Conservation (phyloP, 108 stramenopile genomes). For the Skeletonema costatum region DNA sequence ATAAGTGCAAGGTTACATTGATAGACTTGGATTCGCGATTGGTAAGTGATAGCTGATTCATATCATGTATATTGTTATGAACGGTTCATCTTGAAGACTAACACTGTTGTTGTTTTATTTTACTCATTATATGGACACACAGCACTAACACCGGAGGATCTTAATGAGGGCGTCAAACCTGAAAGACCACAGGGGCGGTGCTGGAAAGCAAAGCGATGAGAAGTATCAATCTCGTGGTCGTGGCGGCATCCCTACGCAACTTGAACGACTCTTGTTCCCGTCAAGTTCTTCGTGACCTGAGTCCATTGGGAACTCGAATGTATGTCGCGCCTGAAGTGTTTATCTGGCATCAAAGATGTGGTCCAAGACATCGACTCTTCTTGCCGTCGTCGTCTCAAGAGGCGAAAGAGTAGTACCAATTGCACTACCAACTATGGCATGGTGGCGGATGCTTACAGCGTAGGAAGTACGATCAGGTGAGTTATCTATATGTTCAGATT, state of each 20-base stretch:
- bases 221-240: background rate
- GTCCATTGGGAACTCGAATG: conserved; percentile 75
- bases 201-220: background rate
- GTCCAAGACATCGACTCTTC: background rate
- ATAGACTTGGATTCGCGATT: conserved; percentile 84
- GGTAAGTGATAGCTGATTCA: background rate
- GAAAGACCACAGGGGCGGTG: background rate
- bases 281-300: conserved; percentile 18
- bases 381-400: conserved; percentile 46
- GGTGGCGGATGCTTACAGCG: conserved; percentile 85
- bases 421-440: conserved; percentile 87
- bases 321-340: conserved; percentile 84
- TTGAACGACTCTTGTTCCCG: background rate
- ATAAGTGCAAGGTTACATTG: conserved; percentile 69
- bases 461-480: conserved; percentile 77
- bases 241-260: background rate
- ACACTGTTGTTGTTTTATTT: too few relatives aligned
- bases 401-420: conserved; percentile 21
- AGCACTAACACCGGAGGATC: background rate
- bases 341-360: conserved; percentile 19
- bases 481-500: background rate
- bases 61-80: too few relatives aligned
- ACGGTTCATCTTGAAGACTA: too few relatives aligned
- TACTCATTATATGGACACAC: background rate
- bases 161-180: background rate